Evolutionary conservation across 495 filamentous ascomycete species (phyloP), one percentile per base, ranked within the genome.

Genomic region (Cenococcum geophilum): DNA sequence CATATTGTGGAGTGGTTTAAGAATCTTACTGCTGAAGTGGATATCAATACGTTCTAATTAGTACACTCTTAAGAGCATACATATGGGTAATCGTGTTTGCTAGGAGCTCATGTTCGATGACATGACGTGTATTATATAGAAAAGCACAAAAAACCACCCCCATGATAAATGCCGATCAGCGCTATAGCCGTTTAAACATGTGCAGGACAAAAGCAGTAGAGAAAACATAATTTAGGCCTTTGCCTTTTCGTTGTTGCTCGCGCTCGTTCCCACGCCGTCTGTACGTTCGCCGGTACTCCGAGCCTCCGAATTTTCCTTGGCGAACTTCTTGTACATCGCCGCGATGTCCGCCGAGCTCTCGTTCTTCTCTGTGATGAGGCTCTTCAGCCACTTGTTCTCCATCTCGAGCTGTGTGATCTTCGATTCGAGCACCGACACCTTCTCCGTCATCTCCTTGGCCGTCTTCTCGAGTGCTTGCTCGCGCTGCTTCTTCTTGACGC

Each of bases 401-500:
- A 88, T 92, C 79, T 97, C 89, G 27, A 98, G 77, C 66, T 91
- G 86, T 56, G 84, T 83, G 53, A 98, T 89, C 45, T 87, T 85
- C 54, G 84, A 80, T 73, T 97, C 93, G 12, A 98, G 81, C 11
- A 76, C 76, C 11, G 76, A 77, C 45, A 95, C 88, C 76, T 92
- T 91, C 37, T 96, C 92, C 8, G 82, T 83, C 72, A 95, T 89
- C 67, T 97, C 93, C 74, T 95, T 92, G 60, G 93, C 88, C 49
- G 84, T 84, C 58, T 86, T 86, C 77, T 97, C 93, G 60, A 98
- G 87, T 2, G 88, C 86, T 72, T 93, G 89, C 77, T 98, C 93
- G 57, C 93, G 89, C 76, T 95, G 89, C 83, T 98, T 98, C 89
- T 98, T 98, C 83, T 98, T 98, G 69, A 95, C 84, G 59, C 93